A percentile compares a stretch with the other conserved stretches of the same genome.
Conservation (phyloP, 352 stramenopile species). For the Globisporangium spiculum region DNA sequence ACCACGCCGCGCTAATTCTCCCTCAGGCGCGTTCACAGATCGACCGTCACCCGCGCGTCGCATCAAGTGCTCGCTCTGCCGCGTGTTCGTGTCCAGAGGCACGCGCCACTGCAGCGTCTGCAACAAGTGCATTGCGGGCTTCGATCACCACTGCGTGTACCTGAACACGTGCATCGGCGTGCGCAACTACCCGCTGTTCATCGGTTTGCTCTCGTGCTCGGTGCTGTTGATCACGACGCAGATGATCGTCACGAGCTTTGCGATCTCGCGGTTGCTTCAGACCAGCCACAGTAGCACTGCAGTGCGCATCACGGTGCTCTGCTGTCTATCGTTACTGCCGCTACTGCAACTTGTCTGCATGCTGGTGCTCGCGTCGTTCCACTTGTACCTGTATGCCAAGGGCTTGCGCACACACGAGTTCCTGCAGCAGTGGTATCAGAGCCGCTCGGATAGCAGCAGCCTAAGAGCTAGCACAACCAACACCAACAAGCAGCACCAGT, state of each 20-base stretch:
- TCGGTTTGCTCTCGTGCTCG: constrained; percentile 50
- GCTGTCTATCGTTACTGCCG: constrained; percentile 37
- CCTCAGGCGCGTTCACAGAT: background rate
- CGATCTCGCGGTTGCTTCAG: constrained; percentile 26
- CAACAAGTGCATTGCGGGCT: constrained; percentile 92
- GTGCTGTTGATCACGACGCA: constrained; percentile 58
- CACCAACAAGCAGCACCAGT: background rate
- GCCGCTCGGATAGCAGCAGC: background rate
- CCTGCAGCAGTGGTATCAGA: constrained; percentile 31
- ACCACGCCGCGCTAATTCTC: background rate
- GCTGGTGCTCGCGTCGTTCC: constrained; percentile 54
- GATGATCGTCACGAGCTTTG: constrained; percentile 42
- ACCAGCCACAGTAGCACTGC: constrained; percentile 4
- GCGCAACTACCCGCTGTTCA: constrained; percentile 64
- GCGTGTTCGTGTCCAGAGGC: constrained; percentile 32
- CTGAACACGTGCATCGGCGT: constrained; percentile 93
- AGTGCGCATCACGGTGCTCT: constrained; percentile 25
- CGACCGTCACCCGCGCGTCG: constrained; percentile 12
- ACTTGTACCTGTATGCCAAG: constrained; percentile 55
- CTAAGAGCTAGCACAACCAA: background rate
- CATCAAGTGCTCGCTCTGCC: constrained; percentile 36
- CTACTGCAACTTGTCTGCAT: constrained; percentile 57
- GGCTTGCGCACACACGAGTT: constrained; percentile 58
- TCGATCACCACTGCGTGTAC: constrained; percentile 96
- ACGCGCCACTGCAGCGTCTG: constrained; percentile 91